Evolutionary conservation across 1,284 basidiomycete genomes (phyloP), one percentile per base, ranked within the genome.

Genomic region (Ustilago nuda): DNA sequence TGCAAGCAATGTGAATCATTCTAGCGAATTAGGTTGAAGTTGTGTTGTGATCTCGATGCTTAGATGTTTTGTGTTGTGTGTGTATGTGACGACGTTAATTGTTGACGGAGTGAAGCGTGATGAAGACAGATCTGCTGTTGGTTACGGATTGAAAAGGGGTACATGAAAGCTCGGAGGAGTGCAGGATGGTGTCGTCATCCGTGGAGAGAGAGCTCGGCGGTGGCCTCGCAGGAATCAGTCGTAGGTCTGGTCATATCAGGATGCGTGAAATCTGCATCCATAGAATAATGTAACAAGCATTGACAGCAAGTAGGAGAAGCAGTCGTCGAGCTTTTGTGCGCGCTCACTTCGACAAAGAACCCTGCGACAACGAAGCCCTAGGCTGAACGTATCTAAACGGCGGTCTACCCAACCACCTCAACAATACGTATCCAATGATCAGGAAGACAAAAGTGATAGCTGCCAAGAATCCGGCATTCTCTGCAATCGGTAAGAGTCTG

Each of bases 391-490:
- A 74, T 5, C 72, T 23, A 39, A 74, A 74, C 13, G 55, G 50
- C 3, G 72, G 72, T 13, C 63, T 56, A 13, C 66, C 72, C n/a
- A 68, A 39, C 62, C 63, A 69, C 9, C 72, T 35, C 13, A 74
- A 41, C n/a, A 74, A 32, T 15, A 81, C 36, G 37, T 78, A 81
- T 0, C 75, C 79, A 8, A 72, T 41, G 8, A 43, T 8, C 17
- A 68, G 46, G 45, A 78, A 78, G 0, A 68, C 76, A 17, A 73
- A 56, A 12, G 61, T 55, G 37, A 81, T 80, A 0, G 78, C 75
- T 4, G 57, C 69, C 46, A 82, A 45, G 45, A 82, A 82, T 11
- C 80, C 80, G 0, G 67, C 64, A 37, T 73, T 73, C 60, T 79
- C 76, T 15, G 68, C 78, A 27, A 81, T 78, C 39, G 76, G 76